Conservation (phyloP, 2,329 filamentous ascomycete genomes). For the Trichoderma sp. region DNA sequence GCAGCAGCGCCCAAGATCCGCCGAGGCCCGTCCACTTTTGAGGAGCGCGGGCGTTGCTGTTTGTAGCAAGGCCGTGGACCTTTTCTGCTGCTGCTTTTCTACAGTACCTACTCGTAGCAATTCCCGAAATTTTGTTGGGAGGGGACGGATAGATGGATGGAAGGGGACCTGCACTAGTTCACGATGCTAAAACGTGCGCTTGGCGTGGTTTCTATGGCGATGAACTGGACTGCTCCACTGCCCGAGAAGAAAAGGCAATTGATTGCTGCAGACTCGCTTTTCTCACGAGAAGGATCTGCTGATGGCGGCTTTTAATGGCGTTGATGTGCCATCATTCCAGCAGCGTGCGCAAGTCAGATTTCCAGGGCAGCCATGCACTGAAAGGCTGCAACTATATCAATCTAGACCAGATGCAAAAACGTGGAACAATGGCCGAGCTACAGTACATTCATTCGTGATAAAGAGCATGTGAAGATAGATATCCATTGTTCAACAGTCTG, state of each 20-base stretch:
- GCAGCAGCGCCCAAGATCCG: constrained; percentile 1
- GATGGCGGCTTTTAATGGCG: neutral
- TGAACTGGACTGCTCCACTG: neutral
- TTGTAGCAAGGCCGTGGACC: constrained; percentile 22
- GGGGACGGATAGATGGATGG: neutral
- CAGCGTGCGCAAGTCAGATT: neutral
- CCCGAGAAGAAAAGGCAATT: neutral
- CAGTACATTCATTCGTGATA: neutral
- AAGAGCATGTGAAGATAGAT: neutral
- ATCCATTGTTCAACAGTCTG: neutral
- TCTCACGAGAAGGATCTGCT: neutral
- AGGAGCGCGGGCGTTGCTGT: neutral
- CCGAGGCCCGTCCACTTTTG: neutral
- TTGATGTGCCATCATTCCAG: neutral
- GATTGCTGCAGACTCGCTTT: neutral
- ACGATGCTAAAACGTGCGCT: neutral
- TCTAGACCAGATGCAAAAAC: neutral
- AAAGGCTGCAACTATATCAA: neutral
- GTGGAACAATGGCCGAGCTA: neutral
- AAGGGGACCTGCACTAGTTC: constrained; percentile 1
- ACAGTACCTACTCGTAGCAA: no score
- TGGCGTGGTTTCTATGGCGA: neutral
- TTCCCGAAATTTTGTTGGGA: constrained; percentile 41
- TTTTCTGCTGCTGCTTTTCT: constrained; percentile 29
- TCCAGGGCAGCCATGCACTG: neutral